Conservation (phyloP, 371 early-diverging fungal genomes). For the Rhizopus delemar region DNA sequence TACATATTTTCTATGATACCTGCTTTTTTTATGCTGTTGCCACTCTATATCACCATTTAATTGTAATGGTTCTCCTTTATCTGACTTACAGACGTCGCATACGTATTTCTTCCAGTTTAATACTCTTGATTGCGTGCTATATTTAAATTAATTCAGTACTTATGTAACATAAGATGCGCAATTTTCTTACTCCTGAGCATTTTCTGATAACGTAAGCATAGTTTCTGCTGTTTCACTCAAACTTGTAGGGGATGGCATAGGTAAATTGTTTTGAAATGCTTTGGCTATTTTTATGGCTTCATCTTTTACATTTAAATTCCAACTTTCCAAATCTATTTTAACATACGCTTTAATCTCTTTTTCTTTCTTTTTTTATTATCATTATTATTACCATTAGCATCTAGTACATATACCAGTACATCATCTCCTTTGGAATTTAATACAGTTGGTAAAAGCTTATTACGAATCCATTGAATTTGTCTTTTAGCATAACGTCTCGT, state of each 20-base stretch:
- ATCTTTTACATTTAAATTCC: slow-evolving; percentile 59
- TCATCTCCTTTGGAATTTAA: slow-evolving; percentile 27
- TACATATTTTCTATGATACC: slow-evolving; percentile 58
- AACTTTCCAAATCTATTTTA: slow-evolving; percentile 48
- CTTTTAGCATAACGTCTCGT: slow-evolving; percentile 88
- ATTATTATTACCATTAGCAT: slow-evolving; percentile 68
- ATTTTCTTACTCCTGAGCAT: slow-evolving; percentile 33
- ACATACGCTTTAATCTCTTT: background rate
- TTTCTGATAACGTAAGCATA: slow-evolving; percentile 34
- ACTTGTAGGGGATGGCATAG: slow-evolving; percentile 45
- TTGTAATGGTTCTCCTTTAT: slow-evolving; percentile 47
- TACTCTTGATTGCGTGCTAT: slow-evolving; percentile 51
- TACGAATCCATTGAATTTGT: slow-evolving; percentile 89
- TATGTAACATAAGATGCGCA: background rate
- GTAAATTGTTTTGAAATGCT: slow-evolving; percentile 30
- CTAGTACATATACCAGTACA: slow-evolving; percentile 69
- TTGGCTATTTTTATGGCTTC: slow-evolving; percentile 54
- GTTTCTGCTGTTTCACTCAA: slow-evolving; percentile 37
- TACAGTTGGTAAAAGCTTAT: slow-evolving; percentile 71
- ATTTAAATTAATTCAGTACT: slow-evolving; percentile 7
- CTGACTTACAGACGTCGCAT: slow-evolving; percentile 61
- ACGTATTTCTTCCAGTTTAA: slow-evolving; percentile 64
- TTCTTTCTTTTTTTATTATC: background rate
- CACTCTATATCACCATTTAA: slow-evolving; percentile 73
- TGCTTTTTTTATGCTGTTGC: slow-evolving; percentile 64